phyloP scores from a whole-genome alignment of 169 alveolate genomes.

The Plasmodium sp. region DNA sequence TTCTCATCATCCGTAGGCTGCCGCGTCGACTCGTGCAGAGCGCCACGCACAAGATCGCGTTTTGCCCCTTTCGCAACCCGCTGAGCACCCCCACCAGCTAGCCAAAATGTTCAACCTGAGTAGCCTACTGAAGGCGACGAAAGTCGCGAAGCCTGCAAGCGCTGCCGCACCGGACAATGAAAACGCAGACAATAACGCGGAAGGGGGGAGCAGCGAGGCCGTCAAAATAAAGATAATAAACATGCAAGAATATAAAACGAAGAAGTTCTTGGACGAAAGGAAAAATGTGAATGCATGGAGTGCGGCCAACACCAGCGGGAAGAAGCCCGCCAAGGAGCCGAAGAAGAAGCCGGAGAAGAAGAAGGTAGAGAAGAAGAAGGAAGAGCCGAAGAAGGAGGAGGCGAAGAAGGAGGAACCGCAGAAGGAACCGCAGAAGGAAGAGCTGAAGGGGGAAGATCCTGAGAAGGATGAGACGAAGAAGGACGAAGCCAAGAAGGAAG shows the following conservation, averaged over 20 bases:
- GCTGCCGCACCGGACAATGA: constrained; percentile 13
- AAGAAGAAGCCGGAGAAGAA: constrained; percentile 11
- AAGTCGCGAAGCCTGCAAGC: neutral
- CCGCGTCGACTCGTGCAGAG: neutral
- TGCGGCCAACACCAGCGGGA: neutral
- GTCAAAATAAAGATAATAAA: constrained; percentile 55
- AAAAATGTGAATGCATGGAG: constrained; percentile 71
- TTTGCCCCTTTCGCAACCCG: neutral
- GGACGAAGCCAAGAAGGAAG: neutral
- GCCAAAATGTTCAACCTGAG: constrained; percentile 37
- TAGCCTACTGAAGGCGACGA: constrained; percentile 42
- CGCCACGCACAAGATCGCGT: neutral
- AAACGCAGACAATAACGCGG: constrained; percentile 11
- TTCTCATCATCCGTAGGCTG: neutral
- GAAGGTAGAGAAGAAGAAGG: constrained; percentile 15
- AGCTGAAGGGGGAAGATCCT: neutral
- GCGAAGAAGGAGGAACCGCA: neutral
- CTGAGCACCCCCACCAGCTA: neutral
- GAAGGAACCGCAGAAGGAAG: neutral
- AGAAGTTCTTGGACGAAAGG: constrained; percentile 55
- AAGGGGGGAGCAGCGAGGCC: neutral
- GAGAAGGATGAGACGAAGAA: neutral
- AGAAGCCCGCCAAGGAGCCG: constrained; percentile 3
- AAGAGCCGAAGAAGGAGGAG: neutral
- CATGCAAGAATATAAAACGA: constrained; percentile 71